Base-by-base conservation (phyloP, 345 rosid genomes). In the Melaleuca quinquenervia region DNA sequence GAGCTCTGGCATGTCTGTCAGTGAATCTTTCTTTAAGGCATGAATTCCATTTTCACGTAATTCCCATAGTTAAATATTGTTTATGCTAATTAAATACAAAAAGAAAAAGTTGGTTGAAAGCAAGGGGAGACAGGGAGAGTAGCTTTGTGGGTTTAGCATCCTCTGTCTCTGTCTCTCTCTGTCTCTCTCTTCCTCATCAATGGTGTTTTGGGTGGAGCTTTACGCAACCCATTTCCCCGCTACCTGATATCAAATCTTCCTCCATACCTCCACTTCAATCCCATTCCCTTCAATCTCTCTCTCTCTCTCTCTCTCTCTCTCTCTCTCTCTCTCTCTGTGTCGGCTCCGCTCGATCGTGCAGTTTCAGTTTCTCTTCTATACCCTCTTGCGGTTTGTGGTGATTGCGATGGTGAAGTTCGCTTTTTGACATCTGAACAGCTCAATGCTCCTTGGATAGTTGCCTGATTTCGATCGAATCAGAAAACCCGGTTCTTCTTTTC, bases 131-230 rank as follows among this genome's bases (percentile, higher is more conserved):
- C 11, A 24, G 22, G 9, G 13, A 9, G 41, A 56, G 21, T 21
- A 41, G 51, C 32, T 41, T 52, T 32, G 36, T 83, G 64, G 48
- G 36, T 83, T 83, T n/a, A 26, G 74, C 74, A 12, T 21, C 45
- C 41, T 7, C 41, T 41, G 41, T 41, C 41, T 41, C 41, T 4
- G 41, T 41, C 41, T 41, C 41, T 41, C 51, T n/a, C 16, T n/a
- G 16, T 85, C 21, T 60, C 51, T 58, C 50, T 84, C 21, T 58
- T 52, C 55, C 29, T 52, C 85, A 82, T 82, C 82, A 58, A 86
- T 32, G 87, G 87, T 11, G 84, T 50, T 50, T 58, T 82, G 82
- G 83, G 84, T 82, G 87, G 84, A 82, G 84, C 87, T 82, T 82
- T 82, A 86, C 84, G 84, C 62, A 55, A 82, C 29, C 84, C 80